These are phyloP conservation scores for Podosphaera aphanis DNA, from an alignment of 2,329 filamentous ascomycete species.

Conservation along the genomic window DNA sequence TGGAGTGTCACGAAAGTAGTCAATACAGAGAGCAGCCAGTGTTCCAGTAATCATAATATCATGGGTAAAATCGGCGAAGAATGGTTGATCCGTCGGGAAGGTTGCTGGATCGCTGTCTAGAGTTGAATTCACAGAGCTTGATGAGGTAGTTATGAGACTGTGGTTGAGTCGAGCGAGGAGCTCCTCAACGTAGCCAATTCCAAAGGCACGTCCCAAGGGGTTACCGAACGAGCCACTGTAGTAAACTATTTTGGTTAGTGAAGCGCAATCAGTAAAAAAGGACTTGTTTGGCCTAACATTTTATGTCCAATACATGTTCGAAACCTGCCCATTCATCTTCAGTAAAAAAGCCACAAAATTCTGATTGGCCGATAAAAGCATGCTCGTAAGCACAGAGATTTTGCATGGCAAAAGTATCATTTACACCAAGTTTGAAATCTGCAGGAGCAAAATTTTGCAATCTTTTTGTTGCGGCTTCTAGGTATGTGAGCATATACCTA, in stretches of 20 bases:
- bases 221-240: constrained; percentile 59
- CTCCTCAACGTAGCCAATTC: constrained; percentile 69
- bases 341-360: constrained; percentile 30
- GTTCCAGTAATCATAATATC: constrained; percentile 65
- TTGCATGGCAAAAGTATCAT: constrained; percentile 27
- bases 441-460: constrained; percentile 23
- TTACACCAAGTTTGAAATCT: constrained; percentile 24
- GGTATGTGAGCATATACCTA: constrained; percentile 23
- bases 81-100: constrained; percentile 41
- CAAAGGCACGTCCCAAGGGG: constrained; percentile 56
- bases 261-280: background rate
- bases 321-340: constrained; percentile 31
- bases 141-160: constrained; percentile 41
- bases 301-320: constrained; percentile 27
- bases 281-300: constrained; percentile 18
- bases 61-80: constrained; percentile 78
- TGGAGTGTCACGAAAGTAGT: constrained; percentile 27
- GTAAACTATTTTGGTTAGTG: background rate
- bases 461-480: constrained; percentile 21
- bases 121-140: constrained; percentile 49
- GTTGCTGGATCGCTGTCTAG: constrained; percentile 41
- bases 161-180: constrained; percentile 54
- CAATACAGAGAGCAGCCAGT: constrained; percentile 27
- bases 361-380: constrained; percentile 24
- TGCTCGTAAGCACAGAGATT: constrained; percentile 31